A percentile compares a stretch with the other conserved stretches of the same genome.
Evolutionary conservation across 2,329 filamentous ascomycete species (phyloP).

Genomic region (Aspergillus novoparasiticus): DNA sequence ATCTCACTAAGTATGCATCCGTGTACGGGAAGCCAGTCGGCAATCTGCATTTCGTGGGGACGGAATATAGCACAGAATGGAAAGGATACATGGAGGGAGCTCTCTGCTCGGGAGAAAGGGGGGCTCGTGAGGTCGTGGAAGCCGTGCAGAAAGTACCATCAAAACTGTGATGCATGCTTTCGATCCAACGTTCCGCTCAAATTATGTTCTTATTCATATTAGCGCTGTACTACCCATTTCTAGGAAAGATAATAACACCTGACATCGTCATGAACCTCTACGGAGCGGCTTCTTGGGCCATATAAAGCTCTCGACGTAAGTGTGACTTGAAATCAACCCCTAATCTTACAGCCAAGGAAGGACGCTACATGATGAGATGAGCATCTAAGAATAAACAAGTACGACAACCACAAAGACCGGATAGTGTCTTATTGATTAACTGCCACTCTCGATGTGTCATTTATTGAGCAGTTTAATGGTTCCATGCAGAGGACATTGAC

Average conservation of each 20-base stretch:
- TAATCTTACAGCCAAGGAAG: no score
- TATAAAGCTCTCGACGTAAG: no score
- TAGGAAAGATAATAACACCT: background rate
- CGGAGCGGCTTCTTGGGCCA: no score
- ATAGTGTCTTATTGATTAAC: no score
- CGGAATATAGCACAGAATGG: background rate
- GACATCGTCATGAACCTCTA: background rate
- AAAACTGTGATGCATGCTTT: background rate
- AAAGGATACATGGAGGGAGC: background rate
- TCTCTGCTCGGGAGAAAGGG: background rate
- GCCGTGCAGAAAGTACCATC: background rate
- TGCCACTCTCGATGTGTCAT: no score
- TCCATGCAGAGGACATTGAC: no score
- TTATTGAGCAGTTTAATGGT: no score
- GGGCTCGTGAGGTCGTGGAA: background rate
- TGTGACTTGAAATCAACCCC: no score
- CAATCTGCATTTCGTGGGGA: background rate
- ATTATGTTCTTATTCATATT: background rate
- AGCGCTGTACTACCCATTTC: background rate
- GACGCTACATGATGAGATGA: no score
- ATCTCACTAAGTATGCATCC: background rate
- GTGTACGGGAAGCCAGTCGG: background rate
- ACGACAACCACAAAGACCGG: no score
- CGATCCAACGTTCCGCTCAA: background rate
- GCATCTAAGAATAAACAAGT: accelerated